phyloP scores from a whole-genome alignment of 768 basidiomycete genomes.

The Calocera cornea region DNA sequence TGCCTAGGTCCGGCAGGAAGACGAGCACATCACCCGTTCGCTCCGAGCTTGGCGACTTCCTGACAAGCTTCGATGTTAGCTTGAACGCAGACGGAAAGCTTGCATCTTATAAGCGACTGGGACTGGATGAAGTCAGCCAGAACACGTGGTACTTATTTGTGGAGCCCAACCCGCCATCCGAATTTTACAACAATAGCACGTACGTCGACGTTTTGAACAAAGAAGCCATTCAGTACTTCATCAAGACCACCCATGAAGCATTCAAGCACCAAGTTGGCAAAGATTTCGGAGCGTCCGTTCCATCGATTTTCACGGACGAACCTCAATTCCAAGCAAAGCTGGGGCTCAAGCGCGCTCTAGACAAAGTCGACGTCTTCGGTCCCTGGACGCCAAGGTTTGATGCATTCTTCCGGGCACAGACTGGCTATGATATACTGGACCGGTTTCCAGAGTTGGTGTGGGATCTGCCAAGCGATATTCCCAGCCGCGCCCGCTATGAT shows the following conservation, averaged over 20 bases:
- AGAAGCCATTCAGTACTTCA: conserved; percentile 13
- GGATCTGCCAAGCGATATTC: conserved; percentile 13
- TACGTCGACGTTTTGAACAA: conserved; percentile 16
- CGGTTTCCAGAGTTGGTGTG: conserved; percentile 15
- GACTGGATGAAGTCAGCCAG: neutral
- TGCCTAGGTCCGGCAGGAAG: neutral
- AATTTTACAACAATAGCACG: conserved; percentile 15
- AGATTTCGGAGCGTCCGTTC: conserved; percentile 15
- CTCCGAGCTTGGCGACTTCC: conserved; percentile 15
- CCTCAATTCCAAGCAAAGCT: conserved; percentile 15
- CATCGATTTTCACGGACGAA: conserved; percentile 20
- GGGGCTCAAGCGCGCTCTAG: conserved; percentile 9
- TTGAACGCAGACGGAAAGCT: conserved; percentile 7
- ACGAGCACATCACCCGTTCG: conserved; percentile 10
- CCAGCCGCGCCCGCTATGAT: conserved; percentile 11
- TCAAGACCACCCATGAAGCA: conserved; percentile 18
- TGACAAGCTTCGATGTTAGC: conserved; percentile 15
- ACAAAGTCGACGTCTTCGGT: conserved; percentile 15
- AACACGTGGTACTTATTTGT: conserved; percentile 16
- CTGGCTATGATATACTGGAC: conserved; percentile 14
- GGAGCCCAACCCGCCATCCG: conserved; percentile 15
- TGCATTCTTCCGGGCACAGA: conserved; percentile 6
- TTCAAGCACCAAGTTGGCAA: conserved; percentile 14
- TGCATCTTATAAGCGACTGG: conserved; percentile 10
- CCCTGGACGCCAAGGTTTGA: conserved; percentile 16